Evolutionary conservation across 1,284 basidiomycete species (phyloP).

Genomic region (Ganoderma lucidum): DNA sequence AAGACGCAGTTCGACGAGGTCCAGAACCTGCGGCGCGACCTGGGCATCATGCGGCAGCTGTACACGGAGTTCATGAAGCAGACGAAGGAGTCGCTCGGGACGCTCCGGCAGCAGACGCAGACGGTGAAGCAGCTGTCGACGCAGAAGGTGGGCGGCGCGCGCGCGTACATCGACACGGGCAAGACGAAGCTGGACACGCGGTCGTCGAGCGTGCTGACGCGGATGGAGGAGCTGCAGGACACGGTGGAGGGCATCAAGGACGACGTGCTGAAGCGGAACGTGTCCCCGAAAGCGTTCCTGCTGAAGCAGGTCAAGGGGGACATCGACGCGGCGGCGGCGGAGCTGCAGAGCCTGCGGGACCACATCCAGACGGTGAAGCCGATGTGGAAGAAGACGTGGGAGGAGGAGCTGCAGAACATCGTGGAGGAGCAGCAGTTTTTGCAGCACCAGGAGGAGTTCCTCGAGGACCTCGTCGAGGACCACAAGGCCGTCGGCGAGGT

Average conservation of each 20-base stretch:
- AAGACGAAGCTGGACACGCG: constrained; percentile 90
- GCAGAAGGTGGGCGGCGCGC: constrained; percentile 84
- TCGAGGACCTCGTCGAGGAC: constrained; percentile 90
- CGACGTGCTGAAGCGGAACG: constrained; percentile 90
- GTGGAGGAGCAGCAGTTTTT: constrained; percentile 98
- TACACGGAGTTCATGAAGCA: constrained; percentile 93
- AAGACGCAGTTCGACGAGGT: constrained; percentile 95
- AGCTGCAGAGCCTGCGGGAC: constrained; percentile 82
- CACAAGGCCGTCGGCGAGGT: constrained; percentile 89
- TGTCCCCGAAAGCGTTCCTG: constrained; percentile 82
- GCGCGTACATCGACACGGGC: constrained; percentile 90
- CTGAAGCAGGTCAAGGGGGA: constrained; percentile 82
- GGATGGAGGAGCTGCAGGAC: constrained; percentile 95
- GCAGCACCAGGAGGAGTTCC: constrained; percentile 90
- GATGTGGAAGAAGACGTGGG: constrained; percentile 99
- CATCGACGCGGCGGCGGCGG: constrained; percentile 71
- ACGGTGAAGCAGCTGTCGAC: constrained; percentile 88
- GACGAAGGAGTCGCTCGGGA: constrained; percentile 85
- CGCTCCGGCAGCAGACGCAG: constrained; percentile 84
- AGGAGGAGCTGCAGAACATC: constrained; percentile 94
- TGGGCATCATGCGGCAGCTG: constrained; percentile 93
- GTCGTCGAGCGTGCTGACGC: constrained; percentile 90
- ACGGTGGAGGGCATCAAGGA: constrained; percentile 90
- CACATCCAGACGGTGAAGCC: constrained; percentile 93
- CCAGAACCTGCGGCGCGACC: constrained; percentile 90